These are phyloP conservation scores for Zelonia costaricensis DNA, from an alignment of 208 protist species.

Conservation along the genomic window DNA sequence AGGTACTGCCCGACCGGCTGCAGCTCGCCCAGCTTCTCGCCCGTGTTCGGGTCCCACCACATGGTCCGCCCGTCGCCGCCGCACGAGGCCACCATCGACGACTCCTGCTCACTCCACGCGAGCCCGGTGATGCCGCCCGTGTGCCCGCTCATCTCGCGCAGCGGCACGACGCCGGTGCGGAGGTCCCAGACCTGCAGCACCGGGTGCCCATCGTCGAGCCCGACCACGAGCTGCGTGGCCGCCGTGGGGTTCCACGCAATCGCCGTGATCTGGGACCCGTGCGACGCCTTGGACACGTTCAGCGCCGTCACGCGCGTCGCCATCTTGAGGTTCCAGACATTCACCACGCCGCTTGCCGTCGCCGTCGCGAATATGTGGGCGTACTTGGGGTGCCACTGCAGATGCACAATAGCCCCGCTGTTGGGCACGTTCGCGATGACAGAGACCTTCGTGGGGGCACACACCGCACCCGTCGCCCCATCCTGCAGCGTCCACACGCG, in stretches of 20 bases:
- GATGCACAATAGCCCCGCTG: constrained; percentile 47
- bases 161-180: constrained; percentile 89
- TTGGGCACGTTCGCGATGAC: constrained; percentile 69
- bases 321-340: constrained; percentile 96
- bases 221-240: constrained; percentile 92
- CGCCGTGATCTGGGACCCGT: constrained; percentile 56
- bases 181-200: constrained; percentile 98
- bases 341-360: constrained; percentile 80
- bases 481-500: constrained; percentile 93
- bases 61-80: constrained; percentile 94
- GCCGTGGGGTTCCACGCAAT: constrained; percentile 96
- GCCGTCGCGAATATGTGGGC: constrained; percentile 95
- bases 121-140: constrained; percentile 90
- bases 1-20: constrained; percentile 83
- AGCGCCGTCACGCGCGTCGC: constrained; percentile 89
- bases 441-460: constrained; percentile 39
- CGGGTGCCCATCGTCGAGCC: constrained; percentile 88
- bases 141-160: constrained; percentile 83
- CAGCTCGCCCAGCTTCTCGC: constrained; percentile 68
- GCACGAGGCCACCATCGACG: constrained; percentile 89
- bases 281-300: constrained; percentile 70
- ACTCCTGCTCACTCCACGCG: constrained; percentile 93
- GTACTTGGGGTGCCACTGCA: constrained; percentile 85
- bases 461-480: constrained; percentile 52
- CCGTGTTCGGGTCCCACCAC: constrained; percentile 94